Evolutionary conservation across 306 rosid genomes (phyloP), one percentile per base, ranked within the genome.

Genomic region (Potentilla sterilis): DNA sequence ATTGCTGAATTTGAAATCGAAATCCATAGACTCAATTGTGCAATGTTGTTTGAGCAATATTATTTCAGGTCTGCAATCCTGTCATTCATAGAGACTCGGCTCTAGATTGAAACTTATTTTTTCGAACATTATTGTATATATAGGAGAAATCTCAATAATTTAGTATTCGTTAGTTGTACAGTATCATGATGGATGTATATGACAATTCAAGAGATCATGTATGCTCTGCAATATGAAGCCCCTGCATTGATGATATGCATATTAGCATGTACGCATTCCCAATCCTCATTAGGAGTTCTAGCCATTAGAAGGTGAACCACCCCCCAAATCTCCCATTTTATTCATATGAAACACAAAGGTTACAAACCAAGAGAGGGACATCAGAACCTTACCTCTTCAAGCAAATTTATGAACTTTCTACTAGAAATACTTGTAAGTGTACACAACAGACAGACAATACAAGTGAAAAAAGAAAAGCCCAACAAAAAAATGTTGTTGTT

Each of bases 81-180:
- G 59, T 78, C 88, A 43, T 89, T 93, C 83, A 80, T 90, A 58
- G 92, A 93, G 79, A 87, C 87, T 46, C 82, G 84, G 22, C 63
- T 47, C 75, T 77, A 63, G 81, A 38, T 14, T 32, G 66, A 46
- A 69, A 15, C n/a, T n/a, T n/a, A n/a, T 35, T 43, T n/a, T 41
- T 5, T 7, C n/a, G n/a, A 8, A 10, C 8, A 67, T 42, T 9
- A 19, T 2, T 77, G 34, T n/a, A n/a, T 73, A 40, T 43, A 59
- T 34, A 67, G 74, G 12, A 76, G 66, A 12, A 72, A 67, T 76
- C 14, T 38, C 1, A 54, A 43, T 68, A 67, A 67, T 72, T 37
- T 4, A 2, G 41, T 4, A 57, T 15, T 1, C 57, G 0, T 2
- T 52, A 72, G 22, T 15, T 67, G 72, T 42, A 42, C 52, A 67